These are phyloP conservation scores for Xerocomus amazonicus DNA, from an alignment of 1,284 basidiomycete species.

Conservation along the genomic window DNA sequence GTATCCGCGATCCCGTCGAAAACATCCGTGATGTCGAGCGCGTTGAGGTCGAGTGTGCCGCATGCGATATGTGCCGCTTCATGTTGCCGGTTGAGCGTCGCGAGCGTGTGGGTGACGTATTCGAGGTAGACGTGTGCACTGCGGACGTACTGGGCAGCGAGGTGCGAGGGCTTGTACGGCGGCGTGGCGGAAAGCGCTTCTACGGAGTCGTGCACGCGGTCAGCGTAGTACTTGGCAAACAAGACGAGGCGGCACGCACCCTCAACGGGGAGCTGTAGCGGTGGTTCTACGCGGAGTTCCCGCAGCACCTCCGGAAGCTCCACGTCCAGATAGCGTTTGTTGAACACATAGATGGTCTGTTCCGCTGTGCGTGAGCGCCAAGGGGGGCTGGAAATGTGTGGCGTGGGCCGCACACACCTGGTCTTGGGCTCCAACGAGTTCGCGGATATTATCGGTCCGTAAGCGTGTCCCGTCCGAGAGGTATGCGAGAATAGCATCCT, in stretches of 20 bases:
- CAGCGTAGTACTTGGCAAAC: not conserved
- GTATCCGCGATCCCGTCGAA: conserved; percentile 59
- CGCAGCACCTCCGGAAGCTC: conserved; percentile 60
- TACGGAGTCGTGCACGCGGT: conserved; percentile 22
- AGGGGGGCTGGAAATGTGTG: not conserved
- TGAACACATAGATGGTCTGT: conserved; percentile 77
- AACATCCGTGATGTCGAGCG: conserved; percentile 63
- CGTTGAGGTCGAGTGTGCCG: conserved; percentile 63
- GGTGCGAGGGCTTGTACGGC: conserved; percentile 62
- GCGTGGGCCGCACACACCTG: conserved; percentile 44
- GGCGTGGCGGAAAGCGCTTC: conserved; percentile 66
- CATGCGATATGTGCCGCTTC: conserved; percentile 67
- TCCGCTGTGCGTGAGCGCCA: conserved; percentile 3
- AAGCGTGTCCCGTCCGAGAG: conserved; percentile 71
- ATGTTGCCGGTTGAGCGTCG: conserved; percentile 58
- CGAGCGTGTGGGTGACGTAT: conserved; percentile 46
- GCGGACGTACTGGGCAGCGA: conserved; percentile 60
- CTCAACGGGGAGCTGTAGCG: conserved; percentile 63
- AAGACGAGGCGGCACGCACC: conserved; percentile 37
- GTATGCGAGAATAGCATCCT: conserved; percentile 68
- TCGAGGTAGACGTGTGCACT: conserved; percentile 62
- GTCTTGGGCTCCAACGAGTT: conserved; percentile 66
- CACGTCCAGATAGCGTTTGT: conserved; percentile 69
- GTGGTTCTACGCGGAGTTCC: conserved; percentile 55
- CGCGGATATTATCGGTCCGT: conserved; percentile 63